Evolutionary conservation across 2,329 filamentous ascomycete species (phyloP).

Genomic region (Aspergillus pseudoglaucus): DNA sequence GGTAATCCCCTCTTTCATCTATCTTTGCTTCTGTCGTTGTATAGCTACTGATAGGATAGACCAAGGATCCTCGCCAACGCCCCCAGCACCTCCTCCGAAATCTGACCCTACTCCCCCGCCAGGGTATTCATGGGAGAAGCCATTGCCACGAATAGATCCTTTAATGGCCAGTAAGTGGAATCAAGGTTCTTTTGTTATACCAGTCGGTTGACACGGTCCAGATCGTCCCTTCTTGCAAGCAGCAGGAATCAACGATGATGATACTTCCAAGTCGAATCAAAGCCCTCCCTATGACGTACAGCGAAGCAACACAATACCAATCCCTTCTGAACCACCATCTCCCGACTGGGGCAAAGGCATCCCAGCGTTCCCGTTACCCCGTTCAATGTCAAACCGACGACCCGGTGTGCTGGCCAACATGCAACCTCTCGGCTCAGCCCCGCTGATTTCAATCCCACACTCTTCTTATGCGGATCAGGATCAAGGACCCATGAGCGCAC

Average conservation of each 20-base stretch:
- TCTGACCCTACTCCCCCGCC: constrained; percentile 9
- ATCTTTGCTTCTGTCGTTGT: neutral
- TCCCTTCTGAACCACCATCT: constrained; percentile 37
- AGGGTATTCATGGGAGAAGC: constrained; percentile 17
- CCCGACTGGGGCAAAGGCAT: constrained; percentile 35
- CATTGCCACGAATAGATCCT: constrained; percentile 52
- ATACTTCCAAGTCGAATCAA: neutral
- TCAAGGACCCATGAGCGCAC: neutral
- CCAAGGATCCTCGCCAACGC: constrained; percentile 7
- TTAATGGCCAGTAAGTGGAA: constrained; percentile 50
- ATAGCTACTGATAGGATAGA: constrained; percentile 5
- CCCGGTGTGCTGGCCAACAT: constrained; percentile 17
- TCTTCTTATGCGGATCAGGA: constrained; percentile 1
- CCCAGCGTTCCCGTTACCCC: constrained; percentile 46
- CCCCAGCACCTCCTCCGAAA: constrained; percentile 23
- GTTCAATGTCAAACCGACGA: constrained; percentile 19
- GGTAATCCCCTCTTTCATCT: neutral
- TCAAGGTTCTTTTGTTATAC: neutral
- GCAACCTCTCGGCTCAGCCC: constrained; percentile 14
- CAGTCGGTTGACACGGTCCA: constrained; percentile 11
- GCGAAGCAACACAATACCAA: neutral
- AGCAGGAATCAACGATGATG: constrained; percentile 41
- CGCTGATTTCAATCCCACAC: constrained; percentile 12
- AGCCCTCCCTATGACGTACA: neutral
- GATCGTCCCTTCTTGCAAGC: constrained; percentile 42